Base-by-base conservation (phyloP, 306 rosid genomes). In the Senna tora region DNA sequence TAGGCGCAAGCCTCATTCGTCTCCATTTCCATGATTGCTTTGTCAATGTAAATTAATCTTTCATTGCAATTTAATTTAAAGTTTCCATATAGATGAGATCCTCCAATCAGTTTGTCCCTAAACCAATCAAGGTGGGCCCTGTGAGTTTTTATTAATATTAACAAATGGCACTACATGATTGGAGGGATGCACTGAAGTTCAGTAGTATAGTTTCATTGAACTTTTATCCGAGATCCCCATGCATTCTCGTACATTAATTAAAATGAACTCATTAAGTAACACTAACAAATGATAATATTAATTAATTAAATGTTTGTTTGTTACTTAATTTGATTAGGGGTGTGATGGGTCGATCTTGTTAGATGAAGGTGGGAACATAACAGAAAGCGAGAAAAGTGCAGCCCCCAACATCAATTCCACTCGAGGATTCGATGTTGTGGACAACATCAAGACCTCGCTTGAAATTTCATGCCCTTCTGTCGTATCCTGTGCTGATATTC, bases 11-110 rank as follows among this genome's bases (percentile, higher is more conserved):
- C 81, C 89, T 90, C 49, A 65, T 76, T 53, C 92, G 90, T 62
- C 90, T 90, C 16, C 96, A 87, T 10, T 90, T 90, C 30, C 96
- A 87, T 2, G 89, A 90, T 64, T 90, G 96, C 81, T 87, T 90
- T 60, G 96, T 89, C 69, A 68, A 85, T 43, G 92, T 86, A 89
- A 60, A 30, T 36, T 33, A n/a, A n/a, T n/a, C n/a, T n/a, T n/a
- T n/a, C n/a, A n/a, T n/a, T n/a, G n/a, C 96, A 89, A 74, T 33
- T 89, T 39, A 86, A 3, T 25, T 1, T 1, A 25, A 25, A 25
- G 30, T 25, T 25, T 25, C 30, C 30, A 25, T 25, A 25, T 25
- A n/a, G n/a, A n/a, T n/a, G n/a, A n/a, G n/a, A n/a, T n/a, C n/a
- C n/a, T n/a, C n/a, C n/a, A n/a, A n/a, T n/a, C n/a, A n/a, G n/a